Conservation (phyloP, 225 moss, liverwort and hornwort species). For the Polytrichum commune region DNA sequence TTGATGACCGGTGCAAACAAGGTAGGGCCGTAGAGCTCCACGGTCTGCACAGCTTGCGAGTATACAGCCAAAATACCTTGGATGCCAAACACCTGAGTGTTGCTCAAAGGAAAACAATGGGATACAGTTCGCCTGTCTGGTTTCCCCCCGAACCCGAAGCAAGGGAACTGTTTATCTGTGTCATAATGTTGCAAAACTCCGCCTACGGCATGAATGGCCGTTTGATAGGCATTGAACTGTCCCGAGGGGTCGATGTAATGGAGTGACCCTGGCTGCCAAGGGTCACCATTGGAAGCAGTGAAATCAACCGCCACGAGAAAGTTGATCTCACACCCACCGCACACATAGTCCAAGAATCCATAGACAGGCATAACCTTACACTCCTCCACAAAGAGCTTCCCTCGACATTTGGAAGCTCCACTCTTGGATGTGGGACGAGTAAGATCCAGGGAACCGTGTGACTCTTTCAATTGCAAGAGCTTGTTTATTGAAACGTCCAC, state of each 20-base stretch:
- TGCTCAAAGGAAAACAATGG: slow-evolving; percentile 74
- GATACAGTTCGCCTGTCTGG: slow-evolving; percentile 69
- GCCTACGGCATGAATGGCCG: slow-evolving; percentile 78
- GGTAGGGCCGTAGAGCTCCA: slow-evolving; percentile 92
- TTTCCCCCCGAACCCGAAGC: slow-evolving; percentile 90
- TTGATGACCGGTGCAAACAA: slow-evolving; percentile 77
- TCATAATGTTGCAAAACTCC: slow-evolving; percentile 84
- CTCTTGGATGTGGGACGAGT: slow-evolving; percentile 35
- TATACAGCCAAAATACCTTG: slow-evolving; percentile 71
- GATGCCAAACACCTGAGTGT: slow-evolving; percentile 65
- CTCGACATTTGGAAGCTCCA: slow-evolving; percentile 51
- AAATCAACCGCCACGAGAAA: slow-evolving; percentile 95
- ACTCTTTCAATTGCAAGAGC: slow-evolving; percentile 29
- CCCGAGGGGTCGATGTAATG: slow-evolving; percentile 78
- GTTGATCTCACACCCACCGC: slow-evolving; percentile 87
- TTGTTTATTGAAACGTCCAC: slow-evolving; percentile 48
- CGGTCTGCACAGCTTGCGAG: slow-evolving; percentile 64
- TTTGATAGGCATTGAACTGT: slow-evolving; percentile 78
- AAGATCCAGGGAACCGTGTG: slow-evolving; percentile 23
- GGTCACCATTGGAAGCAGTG: slow-evolving; percentile 90
- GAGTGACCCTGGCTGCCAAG: slow-evolving; percentile 61
- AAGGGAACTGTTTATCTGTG: slow-evolving; percentile 72
- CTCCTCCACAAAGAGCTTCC: slow-evolving; percentile 36
- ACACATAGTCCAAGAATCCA: slow-evolving; percentile 75
- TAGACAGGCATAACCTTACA: slow-evolving; percentile 42